A percentile compares a stretch with the other conserved stretches of the same genome.
Conservation (phyloP, 441 rosid genomes). For the Gossypium davidsonii region DNA sequence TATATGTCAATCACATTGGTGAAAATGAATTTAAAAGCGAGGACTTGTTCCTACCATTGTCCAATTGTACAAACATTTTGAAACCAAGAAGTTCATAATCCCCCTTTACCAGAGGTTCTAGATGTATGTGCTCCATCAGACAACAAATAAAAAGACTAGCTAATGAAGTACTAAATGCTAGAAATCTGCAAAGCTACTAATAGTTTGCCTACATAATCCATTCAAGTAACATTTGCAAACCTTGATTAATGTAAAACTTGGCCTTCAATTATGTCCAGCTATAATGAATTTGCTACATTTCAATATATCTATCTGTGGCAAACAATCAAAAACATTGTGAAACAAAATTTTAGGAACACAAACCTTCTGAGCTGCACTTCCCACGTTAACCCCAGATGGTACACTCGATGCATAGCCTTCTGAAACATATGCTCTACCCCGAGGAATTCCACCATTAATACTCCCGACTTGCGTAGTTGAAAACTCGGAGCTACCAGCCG, state of each 20-base stretch:
- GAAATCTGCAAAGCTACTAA: background rate
- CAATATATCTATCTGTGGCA: conserved; percentile 1
- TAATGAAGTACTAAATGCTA: background rate
- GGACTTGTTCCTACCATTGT: background rate
- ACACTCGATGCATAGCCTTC: conserved; percentile 57
- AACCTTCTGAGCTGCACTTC: conserved; percentile 46
- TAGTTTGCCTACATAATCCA: background rate
- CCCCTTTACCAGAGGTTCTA: background rate
- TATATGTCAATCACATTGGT: background rate
- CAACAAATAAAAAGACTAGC: background rate
- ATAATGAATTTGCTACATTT: background rate
- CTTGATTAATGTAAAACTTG: background rate
- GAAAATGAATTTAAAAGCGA: background rate
- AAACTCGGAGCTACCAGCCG: conserved; percentile 80
- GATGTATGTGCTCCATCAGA: background rate
- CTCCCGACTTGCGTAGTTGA: conserved; percentile 58
- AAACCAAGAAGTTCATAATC: background rate
- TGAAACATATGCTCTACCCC: conserved; percentile 29
- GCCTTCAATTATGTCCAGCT: background rate
- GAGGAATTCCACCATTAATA: conserved; percentile 35
- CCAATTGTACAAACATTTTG: background rate
- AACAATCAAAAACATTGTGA: background rate
- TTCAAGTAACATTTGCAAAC: background rate
- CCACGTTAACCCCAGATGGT: conserved; percentile 33
- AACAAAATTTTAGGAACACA: conserved; percentile 11